Evolutionary conservation across 208 protist genomes (phyloP).

Genomic region (Crithidia expoeki): DNA sequence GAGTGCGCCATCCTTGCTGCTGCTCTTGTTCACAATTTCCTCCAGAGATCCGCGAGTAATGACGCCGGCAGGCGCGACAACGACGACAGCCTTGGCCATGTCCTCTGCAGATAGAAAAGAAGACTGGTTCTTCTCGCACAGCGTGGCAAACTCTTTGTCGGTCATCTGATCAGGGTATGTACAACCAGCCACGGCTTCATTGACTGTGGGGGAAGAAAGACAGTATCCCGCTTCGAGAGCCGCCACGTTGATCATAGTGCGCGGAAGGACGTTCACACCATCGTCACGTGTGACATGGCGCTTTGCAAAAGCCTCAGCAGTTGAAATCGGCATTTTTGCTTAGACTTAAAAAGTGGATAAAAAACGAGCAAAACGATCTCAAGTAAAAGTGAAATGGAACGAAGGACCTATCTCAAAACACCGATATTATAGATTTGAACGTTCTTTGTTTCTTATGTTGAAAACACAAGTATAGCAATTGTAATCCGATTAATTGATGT

Average conservation of each 20-base stretch:
- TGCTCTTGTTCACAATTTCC: slow-evolving; percentile 55
- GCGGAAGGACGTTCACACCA: slow-evolving; percentile 66
- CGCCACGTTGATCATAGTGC: slow-evolving; percentile 65
- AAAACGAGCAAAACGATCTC: not conserved
- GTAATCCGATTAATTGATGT: too few species aligned
- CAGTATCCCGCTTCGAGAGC: slow-evolving; percentile 83
- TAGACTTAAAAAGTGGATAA: not conserved
- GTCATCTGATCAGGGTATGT: slow-evolving; percentile 79
- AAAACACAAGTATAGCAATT: too few species aligned
- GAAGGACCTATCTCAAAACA: not conserved
- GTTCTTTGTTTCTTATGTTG: too few species aligned
- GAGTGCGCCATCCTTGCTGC: slow-evolving; percentile 45
- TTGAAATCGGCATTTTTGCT: slow-evolving; percentile 59
- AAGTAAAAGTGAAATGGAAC: not conserved
- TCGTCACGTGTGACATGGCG: slow-evolving; percentile 68
- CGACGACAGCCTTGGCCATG: slow-evolving; percentile 74
- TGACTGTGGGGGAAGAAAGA: slow-evolving; percentile 56
- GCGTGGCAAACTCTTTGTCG: slow-evolving; percentile 59
- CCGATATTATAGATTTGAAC: not conserved
- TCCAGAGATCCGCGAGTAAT: slow-evolving; percentile 82
- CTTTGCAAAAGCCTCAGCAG: slow-evolving; percentile 70
- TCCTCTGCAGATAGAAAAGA: slow-evolving; percentile 47
- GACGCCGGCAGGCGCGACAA: slow-evolving; percentile 67
- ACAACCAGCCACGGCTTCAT: slow-evolving; percentile 55
- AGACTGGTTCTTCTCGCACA: slow-evolving; percentile 70